Evolutionary conservation across 768 basidiomycete genomes (phyloP).

Genomic region (Lentinula aciculospora): DNA sequence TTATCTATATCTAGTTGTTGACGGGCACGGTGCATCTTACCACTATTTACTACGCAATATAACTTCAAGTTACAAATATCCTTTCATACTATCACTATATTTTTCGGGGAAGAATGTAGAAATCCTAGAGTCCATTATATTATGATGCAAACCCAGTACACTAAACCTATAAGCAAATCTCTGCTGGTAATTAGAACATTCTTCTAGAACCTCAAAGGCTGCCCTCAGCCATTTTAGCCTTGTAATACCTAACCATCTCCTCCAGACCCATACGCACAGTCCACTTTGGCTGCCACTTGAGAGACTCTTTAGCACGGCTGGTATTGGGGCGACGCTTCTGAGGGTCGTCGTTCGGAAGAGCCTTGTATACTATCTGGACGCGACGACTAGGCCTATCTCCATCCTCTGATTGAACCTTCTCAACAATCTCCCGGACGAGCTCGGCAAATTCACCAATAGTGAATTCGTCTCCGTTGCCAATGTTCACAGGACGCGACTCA

Average conservation of each 20-base stretch:
- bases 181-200: too few species aligned
- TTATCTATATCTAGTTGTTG: not conserved
- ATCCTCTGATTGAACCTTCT: conserved; percentile 87
- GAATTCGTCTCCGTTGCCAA: conserved; percentile 94
- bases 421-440: conserved; percentile 87
- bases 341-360: conserved; percentile 90
- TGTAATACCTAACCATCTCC: conserved; percentile 94
- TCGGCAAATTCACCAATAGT: conserved; percentile 93
- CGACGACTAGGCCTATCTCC: conserved; percentile 44
- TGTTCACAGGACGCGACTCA: conserved; percentile 92
- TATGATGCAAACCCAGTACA: too few species aligned
- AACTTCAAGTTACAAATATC: too few species aligned
- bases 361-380: conserved; percentile 69
- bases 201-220: conserved; percentile 46
- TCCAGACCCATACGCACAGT: conserved; percentile 88
- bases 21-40: not conserved
- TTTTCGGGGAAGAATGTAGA: too few species aligned
- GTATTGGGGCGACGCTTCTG: conserved; percentile 93
- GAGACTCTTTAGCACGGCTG: conserved; percentile 74
- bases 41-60: too few species aligned
- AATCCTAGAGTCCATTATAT: too few species aligned
- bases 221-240: conserved; percentile 83
- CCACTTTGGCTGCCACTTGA: conserved; percentile 93
- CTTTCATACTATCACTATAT: too few species aligned
- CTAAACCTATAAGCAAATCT: not conserved